Evolutionary conservation across 345 rosid genomes (phyloP).

Genomic region (Brassica juncea): DNA sequence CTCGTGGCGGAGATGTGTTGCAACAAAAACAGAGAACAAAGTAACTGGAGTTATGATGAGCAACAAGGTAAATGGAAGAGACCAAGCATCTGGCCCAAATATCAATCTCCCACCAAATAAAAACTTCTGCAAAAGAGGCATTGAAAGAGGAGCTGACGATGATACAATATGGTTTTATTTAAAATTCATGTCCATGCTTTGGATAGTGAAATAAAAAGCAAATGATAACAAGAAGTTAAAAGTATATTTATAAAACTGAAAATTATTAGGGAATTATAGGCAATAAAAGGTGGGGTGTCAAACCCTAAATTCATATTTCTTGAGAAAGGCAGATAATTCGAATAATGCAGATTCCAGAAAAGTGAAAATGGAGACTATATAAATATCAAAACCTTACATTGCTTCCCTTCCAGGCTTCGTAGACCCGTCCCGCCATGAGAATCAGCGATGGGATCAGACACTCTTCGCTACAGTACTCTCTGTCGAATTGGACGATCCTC

Average conservation of each 20-base stretch:
- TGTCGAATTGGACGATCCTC: slow-evolving; percentile 42
- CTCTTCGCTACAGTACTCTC: slow-evolving; percentile 39
- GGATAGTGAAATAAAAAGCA: neutral
- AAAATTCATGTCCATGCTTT: neutral
- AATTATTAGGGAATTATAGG: neutral
- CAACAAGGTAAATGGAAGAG: slow-evolving; percentile 69
- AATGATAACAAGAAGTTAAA: neutral
- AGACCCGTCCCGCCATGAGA: slow-evolving; percentile 55
- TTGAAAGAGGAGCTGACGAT: slow-evolving; percentile 14
- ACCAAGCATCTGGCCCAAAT: slow-evolving; percentile 97
- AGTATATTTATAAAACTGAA: neutral
- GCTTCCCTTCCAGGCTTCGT: neutral
- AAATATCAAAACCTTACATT: neutral
- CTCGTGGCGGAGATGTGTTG: slow-evolving; percentile 86
- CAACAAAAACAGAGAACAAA: slow-evolving; percentile 86
- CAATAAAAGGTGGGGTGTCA: neutral
- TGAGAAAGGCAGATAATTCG: slow-evolving; percentile 18
- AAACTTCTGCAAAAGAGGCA: slow-evolving; percentile 63
- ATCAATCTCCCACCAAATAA: slow-evolving; percentile 87
- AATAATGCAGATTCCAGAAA: neutral
- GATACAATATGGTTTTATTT: neutral
- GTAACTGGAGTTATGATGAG: slow-evolving; percentile 72
- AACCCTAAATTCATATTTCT: neutral
- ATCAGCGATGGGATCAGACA: slow-evolving; percentile 10
- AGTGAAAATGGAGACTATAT: neutral